phyloP scores from a whole-genome alignment of 768 basidiomycete genomes.

The Xanthoconium stramineum region DNA sequence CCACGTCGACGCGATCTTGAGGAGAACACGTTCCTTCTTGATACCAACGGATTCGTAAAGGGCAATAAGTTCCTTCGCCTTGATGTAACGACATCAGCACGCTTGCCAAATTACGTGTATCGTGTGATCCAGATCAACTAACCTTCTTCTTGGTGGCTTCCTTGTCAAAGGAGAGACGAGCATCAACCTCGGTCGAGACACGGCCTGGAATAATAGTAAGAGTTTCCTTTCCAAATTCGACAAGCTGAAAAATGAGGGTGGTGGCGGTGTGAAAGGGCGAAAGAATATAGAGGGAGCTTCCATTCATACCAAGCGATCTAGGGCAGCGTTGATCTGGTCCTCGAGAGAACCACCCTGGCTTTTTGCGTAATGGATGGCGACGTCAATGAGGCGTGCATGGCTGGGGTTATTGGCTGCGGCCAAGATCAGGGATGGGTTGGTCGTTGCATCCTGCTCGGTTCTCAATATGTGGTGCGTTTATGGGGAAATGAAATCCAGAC shows the following conservation, averaged over 20 bases:
- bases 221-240: conserved; percentile 97
- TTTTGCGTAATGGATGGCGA: conserved; percentile 73
- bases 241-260: conserved; percentile 56
- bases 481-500: conserved; percentile 15
- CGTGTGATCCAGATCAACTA: conserved; percentile 15
- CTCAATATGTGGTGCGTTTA: conserved; percentile 5
- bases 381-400: conserved; percentile 80
- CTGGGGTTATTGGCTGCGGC: conserved; percentile 86
- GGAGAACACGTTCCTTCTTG: conserved; percentile 89
- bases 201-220: conserved; percentile 94
- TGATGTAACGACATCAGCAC: conserved; percentile 10
- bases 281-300: conserved; percentile 11
- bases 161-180: conserved; percentile 95
- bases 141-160: conserved; percentile 88
- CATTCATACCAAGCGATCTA: conserved; percentile 80
- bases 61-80: conserved; percentile 85
- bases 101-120: conserved; percentile 23
- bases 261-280: conserved; percentile 9
- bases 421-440: conserved; percentile 94
- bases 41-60: conserved; percentile 95
- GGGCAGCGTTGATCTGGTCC: conserved; percentile 69
- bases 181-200: conserved; percentile 99
- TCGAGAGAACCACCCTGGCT: conserved; percentile 77
- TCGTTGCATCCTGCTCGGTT: conserved; percentile 81
- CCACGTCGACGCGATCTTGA: conserved; percentile 99